A percentile compares a stretch with the other conserved stretches of the same genome.
phyloP scores from a whole-genome alignment of 164 flowering plant species.

The Vitis riparia region DNA sequence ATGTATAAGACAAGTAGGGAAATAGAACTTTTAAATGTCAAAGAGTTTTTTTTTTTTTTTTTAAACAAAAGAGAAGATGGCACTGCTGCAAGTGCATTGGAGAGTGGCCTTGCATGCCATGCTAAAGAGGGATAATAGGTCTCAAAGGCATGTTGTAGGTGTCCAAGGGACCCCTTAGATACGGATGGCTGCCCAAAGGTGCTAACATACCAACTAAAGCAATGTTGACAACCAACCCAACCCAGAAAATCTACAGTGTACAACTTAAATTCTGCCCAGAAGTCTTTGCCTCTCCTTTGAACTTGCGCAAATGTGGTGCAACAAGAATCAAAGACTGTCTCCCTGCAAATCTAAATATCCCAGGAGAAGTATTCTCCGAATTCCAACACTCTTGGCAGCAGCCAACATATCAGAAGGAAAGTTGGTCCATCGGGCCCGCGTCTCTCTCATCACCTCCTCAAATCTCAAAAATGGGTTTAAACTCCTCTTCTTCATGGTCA shows the following conservation, averaged over 20 bases:
- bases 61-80: too few relatives aligned
- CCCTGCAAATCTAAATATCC: constrained; percentile 90
- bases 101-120: too few relatives aligned
- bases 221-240: constrained; percentile 75
- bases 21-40: too few relatives aligned
- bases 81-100: too few relatives aligned
- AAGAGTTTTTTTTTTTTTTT: too few relatives aligned
- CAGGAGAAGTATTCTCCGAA: constrained; percentile 59
- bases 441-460: constrained; percentile 72
- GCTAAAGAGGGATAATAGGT: too few relatives aligned
- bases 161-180: constrained; percentile 65
- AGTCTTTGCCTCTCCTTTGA: constrained; percentile 91
- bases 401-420: constrained; percentile 89
- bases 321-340: constrained; percentile 90
- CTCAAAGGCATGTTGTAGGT: constrained; percentile 38
- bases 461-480: constrained; percentile 70
- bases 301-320: constrained; percentile 97
- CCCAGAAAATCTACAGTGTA: constrained; percentile 79
- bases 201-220: constrained; percentile 94
- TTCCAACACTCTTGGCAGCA: constrained; percentile 77
- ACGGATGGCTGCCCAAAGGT: constrained; percentile 74
- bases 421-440: constrained; percentile 58
- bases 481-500: constrained; percentile 63
- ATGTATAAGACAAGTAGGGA: too few relatives aligned
- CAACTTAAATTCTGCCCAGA: constrained; percentile 95